Evolutionary conservation across 176 grass and related monocot genomes (phyloP).

Genomic region (Typha latifolia): DNA sequence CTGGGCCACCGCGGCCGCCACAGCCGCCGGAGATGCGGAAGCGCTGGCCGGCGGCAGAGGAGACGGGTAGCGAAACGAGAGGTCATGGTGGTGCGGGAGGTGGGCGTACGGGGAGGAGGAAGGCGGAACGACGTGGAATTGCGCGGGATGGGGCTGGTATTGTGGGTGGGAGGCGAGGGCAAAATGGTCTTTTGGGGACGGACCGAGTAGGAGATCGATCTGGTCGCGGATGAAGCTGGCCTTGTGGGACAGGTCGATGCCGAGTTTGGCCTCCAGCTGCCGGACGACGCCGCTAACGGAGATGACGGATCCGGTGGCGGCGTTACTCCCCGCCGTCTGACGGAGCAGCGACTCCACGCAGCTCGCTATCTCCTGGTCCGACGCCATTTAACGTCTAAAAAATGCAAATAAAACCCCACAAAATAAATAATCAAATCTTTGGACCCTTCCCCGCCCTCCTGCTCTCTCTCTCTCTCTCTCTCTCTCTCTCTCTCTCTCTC

Average conservation of each 20-base stretch:
- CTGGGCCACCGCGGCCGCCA: constrained; percentile 28
- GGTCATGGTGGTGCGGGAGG: constrained; percentile 9
- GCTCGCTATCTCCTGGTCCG: constrained; percentile 74
- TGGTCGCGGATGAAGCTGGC: constrained; percentile 67
- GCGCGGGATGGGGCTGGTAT: constrained; percentile 1
- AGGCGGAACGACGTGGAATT: constrained; percentile 4
- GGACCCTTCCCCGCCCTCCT: not conserved
- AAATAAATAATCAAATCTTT: constrained; percentile 1
- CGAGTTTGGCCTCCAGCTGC: constrained; percentile 50
- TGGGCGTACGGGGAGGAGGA: constrained; percentile 4
- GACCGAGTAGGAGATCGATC: constrained; percentile 52
- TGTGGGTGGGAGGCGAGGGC: constrained; percentile 14
- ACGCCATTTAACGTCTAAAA: constrained; percentile 34
- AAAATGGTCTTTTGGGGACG: constrained; percentile 33
- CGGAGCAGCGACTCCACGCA: constrained; percentile 71
- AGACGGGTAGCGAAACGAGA: constrained; percentile 25
- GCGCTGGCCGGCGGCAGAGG: constrained; percentile 1
- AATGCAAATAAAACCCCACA: not conserved
- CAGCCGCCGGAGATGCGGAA: constrained; percentile 11
- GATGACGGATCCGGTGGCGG: constrained; percentile 18
- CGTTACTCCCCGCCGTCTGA: constrained; percentile 27
- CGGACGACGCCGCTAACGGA: constrained; percentile 50
- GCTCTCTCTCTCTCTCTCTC: constrained; percentile 3
- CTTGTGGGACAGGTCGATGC: constrained; percentile 79
- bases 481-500: not conserved